A percentile compares a stretch with the other conserved stretches of the same genome.
phyloP scores from a whole-genome alignment of 176 grass and related monocot species.

The Oryza glumipatula region DNA sequence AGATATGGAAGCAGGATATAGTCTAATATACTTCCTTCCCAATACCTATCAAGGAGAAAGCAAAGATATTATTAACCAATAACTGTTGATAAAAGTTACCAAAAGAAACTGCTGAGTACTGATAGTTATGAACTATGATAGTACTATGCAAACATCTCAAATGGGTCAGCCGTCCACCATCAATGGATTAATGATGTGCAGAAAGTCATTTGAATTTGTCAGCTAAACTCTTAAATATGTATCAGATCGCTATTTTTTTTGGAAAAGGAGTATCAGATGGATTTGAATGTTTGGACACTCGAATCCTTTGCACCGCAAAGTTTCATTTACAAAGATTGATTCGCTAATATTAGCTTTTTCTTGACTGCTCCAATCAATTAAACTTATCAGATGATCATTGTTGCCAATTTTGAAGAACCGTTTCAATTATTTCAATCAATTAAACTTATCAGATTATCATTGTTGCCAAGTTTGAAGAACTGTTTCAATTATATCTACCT shows the following conservation, averaged over 20 bases:
- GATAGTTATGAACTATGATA: slow-evolving; percentile 19
- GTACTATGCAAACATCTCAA: not conserved
- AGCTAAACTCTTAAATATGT: not conserved
- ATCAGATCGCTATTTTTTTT: not conserved
- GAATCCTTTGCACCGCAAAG: too few species aligned
- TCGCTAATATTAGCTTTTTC: not conserved
- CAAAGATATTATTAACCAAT: not conserved
- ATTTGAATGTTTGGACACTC: not conserved
- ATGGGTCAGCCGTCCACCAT: not conserved
- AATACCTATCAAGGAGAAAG: slow-evolving; percentile 61
- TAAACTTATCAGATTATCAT: not conserved
- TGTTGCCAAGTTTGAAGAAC: not conserved
- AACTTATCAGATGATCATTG: not conserved
- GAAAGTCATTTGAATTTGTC: slow-evolving; percentile 6
- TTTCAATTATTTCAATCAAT: not conserved
- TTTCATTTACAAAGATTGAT: not conserved
- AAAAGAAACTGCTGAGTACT: not conserved
- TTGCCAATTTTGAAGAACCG: not conserved
- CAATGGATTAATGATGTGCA: not conserved
- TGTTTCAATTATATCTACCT: not conserved
- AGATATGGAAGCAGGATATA: slow-evolving; percentile 77
- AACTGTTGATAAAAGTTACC: slow-evolving; percentile 8
- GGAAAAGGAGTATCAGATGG: not conserved
- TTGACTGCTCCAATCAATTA: not conserved
- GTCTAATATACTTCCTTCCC: slow-evolving; percentile 93